These are phyloP conservation scores for Aspergillus ochraceus DNA, from an alignment of 2,329 filamentous ascomycete species.

Conservation along the genomic window DNA sequence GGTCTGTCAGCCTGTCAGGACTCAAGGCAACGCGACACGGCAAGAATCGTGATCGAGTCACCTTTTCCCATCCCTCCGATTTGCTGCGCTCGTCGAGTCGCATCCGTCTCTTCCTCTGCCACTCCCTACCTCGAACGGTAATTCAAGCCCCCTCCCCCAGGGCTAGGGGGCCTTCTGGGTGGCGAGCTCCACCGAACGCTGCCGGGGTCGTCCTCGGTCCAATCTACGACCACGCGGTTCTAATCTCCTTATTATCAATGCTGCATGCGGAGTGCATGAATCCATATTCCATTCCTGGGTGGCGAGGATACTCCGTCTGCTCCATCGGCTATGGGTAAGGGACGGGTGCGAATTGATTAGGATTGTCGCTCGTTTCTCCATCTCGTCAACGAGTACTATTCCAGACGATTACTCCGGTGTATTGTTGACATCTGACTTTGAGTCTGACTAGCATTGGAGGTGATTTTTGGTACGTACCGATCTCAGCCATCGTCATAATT, in stretches of 20 bases:
- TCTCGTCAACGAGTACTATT: background rate
- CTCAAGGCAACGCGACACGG: background rate
- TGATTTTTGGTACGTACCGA: too few species aligned
- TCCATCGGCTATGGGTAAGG: background rate
- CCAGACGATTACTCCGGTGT: too few species aligned
- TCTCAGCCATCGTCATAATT: too few species aligned
- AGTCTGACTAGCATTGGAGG: too few species aligned
- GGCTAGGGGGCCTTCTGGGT: background rate
- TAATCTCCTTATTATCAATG: background rate
- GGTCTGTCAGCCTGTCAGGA: background rate
- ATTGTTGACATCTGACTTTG: background rate
- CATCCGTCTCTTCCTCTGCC: background rate
- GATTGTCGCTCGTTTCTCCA: background rate
- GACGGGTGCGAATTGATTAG: background rate
- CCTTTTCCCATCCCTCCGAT: background rate
- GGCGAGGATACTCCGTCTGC: background rate
- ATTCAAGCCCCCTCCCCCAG: background rate
- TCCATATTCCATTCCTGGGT: background rate
- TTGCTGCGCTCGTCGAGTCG: background rate
- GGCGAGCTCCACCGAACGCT: conserved; percentile 7
- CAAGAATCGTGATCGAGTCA: background rate
- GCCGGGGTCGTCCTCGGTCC: background rate
- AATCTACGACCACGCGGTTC: conserved; percentile 7
- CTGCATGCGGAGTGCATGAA: conserved; percentile 18
- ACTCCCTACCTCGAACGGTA: background rate